phyloP scores from a whole-genome alignment of 2,329 filamentous ascomycete genomes.

The Keithomyces neogunnii region DNA sequence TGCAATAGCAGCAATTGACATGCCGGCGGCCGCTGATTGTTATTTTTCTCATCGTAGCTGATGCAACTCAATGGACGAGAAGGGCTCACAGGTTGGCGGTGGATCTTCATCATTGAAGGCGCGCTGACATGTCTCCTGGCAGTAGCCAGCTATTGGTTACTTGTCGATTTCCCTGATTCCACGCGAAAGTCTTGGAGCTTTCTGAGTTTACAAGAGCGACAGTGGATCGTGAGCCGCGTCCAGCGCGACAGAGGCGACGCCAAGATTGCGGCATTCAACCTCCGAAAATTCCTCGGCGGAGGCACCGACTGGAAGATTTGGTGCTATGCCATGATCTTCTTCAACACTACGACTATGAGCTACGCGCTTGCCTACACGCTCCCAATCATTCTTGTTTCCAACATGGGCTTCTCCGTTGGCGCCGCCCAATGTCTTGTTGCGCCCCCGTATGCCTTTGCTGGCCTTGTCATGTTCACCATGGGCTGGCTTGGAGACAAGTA shows the following conservation, averaged over 20 bases:
- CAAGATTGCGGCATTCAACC: slow-evolving; percentile 42
- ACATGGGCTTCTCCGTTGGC: slow-evolving; percentile 56
- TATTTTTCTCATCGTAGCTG: slow-evolving; percentile 24
- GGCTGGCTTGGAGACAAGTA: slow-evolving; percentile 61
- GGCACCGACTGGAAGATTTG: slow-evolving; percentile 50
- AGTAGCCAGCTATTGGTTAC: slow-evolving; percentile 42
- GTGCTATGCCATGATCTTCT: slow-evolving; percentile 52
- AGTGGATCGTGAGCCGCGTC: slow-evolving; percentile 46
- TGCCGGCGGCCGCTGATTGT: slow-evolving; percentile 2
- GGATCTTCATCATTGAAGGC: slow-evolving; percentile 55
- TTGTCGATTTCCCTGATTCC: slow-evolving; percentile 57
- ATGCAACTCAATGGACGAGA: slow-evolving; percentile 54
- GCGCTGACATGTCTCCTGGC: slow-evolving; percentile 46
- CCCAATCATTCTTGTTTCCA: slow-evolving; percentile 59
- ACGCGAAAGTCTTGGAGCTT: slow-evolving; percentile 43
- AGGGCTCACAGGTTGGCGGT: slow-evolving; percentile 52
- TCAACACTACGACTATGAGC: slow-evolving; percentile 60
- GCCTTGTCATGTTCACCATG: slow-evolving; percentile 50
- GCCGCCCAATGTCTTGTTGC: slow-evolving; percentile 63
- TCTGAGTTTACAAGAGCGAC: slow-evolving; percentile 39
- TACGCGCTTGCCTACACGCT: slow-evolving; percentile 76
- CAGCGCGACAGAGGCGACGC: slow-evolving; percentile 50
- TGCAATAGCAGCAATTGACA: not conserved
- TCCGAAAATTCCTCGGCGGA: slow-evolving; percentile 36
- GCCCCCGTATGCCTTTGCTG: slow-evolving; percentile 59